Conservation (phyloP, 805 yeast species). For the Candida oleophila region DNA sequence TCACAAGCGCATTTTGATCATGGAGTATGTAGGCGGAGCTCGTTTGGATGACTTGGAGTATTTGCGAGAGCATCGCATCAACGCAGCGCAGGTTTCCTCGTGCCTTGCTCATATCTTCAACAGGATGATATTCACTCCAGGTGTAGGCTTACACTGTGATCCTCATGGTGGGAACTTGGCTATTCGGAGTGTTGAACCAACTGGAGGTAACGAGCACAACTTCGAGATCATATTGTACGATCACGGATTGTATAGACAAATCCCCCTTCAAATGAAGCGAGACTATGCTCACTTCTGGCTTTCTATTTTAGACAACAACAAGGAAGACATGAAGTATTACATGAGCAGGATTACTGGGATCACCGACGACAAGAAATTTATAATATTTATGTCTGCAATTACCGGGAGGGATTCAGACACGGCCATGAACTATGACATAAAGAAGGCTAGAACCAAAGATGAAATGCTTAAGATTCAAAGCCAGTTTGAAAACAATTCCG, state of each 20-base stretch:
- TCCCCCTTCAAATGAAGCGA: conserved; percentile 72
- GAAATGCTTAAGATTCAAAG: conserved; percentile 71
- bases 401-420: conserved; percentile 89
- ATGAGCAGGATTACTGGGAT: conserved; percentile 81
- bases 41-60: conserved; percentile 75
- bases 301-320: conserved; percentile 73
- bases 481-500: conserved; percentile 56
- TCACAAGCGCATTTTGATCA: conserved; percentile 67
- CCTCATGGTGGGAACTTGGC: conserved; percentile 98
- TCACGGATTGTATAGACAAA: conserved; percentile 89
- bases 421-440: conserved; percentile 64
- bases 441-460: conserved; percentile 48
- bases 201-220: conserved; percentile 46
- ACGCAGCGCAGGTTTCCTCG: conserved; percentile 73
- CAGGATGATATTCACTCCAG: conserved; percentile 92
- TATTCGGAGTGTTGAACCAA: conserved; percentile 46
- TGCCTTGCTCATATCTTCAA: conserved; percentile 90
- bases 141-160: conserved; percentile 92
- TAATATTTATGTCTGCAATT: conserved; percentile 85
- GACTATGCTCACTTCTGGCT: conserved; percentile 93
- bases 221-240: conserved; percentile 92
- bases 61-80: conserved; percentile 61
- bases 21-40: conserved; percentile 85
- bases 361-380: conserved; percentile 67
- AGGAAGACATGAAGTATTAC: conserved; percentile 63